Percentiles rank a stretch among this genome's conserved stretches.
Conservation (phyloP, 345 rosid species). For the Excoecaria cochinchinensis region DNA sequence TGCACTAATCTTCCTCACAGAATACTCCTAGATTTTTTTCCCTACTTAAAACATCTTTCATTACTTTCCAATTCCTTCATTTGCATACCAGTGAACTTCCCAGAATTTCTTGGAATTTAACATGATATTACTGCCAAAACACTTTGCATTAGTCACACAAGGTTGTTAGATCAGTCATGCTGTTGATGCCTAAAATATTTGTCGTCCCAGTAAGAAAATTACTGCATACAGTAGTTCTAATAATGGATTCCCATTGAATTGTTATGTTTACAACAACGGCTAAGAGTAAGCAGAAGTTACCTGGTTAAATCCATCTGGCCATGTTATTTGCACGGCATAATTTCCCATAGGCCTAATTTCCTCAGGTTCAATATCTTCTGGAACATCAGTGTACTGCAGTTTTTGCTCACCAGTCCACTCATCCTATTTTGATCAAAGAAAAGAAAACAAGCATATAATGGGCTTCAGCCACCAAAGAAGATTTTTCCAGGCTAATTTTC, state of each 20-base stretch:
- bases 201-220: neutral
- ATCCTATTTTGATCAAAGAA: conserved; percentile 46
- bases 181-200: no score
- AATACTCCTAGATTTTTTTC: neutral
- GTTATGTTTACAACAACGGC: neutral
- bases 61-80: neutral
- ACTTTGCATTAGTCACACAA: conserved; percentile 6
- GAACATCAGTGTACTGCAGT: conserved; percentile 64
- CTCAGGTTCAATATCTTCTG: conserved; percentile 84
- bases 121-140: neutral
- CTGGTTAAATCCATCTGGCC: conserved; percentile 97
- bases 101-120: neutral
- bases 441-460: neutral
- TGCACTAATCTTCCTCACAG: neutral
- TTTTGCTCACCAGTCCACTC: conserved; percentile 96
- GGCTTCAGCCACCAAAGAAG: neutral
- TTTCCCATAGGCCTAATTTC: conserved; percentile 95
- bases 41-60: neutral
- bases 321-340: conserved; percentile 90
- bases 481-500: conserved; percentile 3
- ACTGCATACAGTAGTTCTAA: neutral
- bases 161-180: neutral
- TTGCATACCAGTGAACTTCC: neutral
- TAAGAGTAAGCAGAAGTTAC: conserved; percentile 26
- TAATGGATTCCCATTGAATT: neutral